Evolutionary conservation across 2,329 filamentous ascomycete genomes (phyloP).

Genomic region (Fonsecaea pedrosoi): DNA sequence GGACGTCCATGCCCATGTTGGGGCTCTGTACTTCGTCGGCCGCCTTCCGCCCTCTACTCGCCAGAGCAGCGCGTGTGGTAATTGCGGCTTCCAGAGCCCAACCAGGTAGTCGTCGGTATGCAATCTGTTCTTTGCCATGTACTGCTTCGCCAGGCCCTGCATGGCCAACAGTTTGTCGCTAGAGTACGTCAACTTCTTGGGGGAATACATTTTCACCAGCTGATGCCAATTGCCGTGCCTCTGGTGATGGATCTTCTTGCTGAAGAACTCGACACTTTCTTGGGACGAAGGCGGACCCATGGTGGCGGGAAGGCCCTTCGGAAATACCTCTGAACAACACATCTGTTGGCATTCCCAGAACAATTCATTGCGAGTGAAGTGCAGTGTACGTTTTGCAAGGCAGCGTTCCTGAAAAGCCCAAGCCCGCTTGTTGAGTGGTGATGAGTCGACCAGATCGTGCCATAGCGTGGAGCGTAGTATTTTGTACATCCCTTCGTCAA

Average conservation of each 20-base stretch:
- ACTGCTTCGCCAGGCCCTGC: conserved; percentile 38
- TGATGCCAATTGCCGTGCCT: conserved; percentile 40
- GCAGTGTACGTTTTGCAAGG: conserved; percentile 42
- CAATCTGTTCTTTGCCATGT: conserved; percentile 37
- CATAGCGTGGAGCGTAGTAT: conserved; percentile 39
- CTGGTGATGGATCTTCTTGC: conserved; percentile 39
- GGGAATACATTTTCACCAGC: conserved; percentile 40
- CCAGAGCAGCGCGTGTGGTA: conserved; percentile 40
- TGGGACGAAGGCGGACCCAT: conserved; percentile 31
- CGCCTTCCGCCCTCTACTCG: conserved; percentile 34
- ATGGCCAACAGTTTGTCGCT: conserved; percentile 41
- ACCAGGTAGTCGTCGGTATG: conserved; percentile 37
- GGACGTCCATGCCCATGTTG: conserved; percentile 40
- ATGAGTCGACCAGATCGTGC: conserved; percentile 39
- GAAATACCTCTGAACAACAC: conserved; percentile 41
- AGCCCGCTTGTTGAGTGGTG: conserved; percentile 38
- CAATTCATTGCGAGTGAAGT: conserved; percentile 41
- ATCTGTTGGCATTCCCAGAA: conserved; percentile 44
- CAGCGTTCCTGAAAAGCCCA: conserved; percentile 42
- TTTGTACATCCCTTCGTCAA: conserved; percentile 40
- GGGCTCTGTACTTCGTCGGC: conserved; percentile 38
- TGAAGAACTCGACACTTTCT: conserved; percentile 36
- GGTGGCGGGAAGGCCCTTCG: conserved; percentile 40
- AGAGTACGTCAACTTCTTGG: conserved; percentile 36
- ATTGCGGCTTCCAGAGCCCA: conserved; percentile 38